A percentile compares a stretch with the other conserved stretches of the same genome.
These are phyloP conservation scores for Cutaneotrichosporon dermatis DNA, from an alignment of 1,284 basidiomycete species.

Conservation along the genomic window DNA sequence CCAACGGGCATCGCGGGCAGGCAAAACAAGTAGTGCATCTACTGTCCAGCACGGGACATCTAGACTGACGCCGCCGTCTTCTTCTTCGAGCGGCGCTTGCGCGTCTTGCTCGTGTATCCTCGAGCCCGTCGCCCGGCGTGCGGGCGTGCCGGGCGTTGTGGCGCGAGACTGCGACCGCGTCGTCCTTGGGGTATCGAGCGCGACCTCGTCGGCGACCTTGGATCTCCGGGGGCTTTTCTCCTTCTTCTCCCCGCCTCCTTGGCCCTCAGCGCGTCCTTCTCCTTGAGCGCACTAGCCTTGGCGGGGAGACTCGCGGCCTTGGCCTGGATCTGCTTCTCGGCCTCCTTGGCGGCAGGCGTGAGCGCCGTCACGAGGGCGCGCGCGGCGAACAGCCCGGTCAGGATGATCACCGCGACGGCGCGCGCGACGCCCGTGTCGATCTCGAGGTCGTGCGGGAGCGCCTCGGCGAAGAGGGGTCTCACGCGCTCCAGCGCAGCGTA, in stretches of 20 bases:
- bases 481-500: constrained; percentile 2
- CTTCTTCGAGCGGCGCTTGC: constrained; percentile 1
- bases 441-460: constrained; percentile 5
- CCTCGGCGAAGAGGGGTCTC: constrained; percentile 6
- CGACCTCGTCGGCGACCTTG: not conserved
- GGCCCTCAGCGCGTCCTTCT: not conserved
- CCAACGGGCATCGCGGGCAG: too few relatives aligned
- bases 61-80: too few relatives aligned
- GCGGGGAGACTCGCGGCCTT: not conserved
- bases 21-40: too few relatives aligned
- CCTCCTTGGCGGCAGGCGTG: not conserved
- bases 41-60: too few relatives aligned
- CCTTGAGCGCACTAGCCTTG: not conserved
- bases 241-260: too few relatives aligned
- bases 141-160: not conserved
- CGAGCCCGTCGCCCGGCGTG: not conserved
- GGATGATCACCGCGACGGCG: constrained; percentile 31
- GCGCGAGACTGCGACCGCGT: not conserved
- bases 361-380: constrained; percentile 3
- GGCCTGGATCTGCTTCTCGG: not conserved
- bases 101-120: not conserved
- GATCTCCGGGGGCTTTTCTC: too few relatives aligned
- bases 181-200: not conserved
- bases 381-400: constrained; percentile 27
- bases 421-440: constrained; percentile 20